Evolutionary conservation across 1,284 basidiomycete genomes (phyloP), one percentile per base, ranked within the genome.

Genomic region (Trichosporon coremiiforme): DNA sequence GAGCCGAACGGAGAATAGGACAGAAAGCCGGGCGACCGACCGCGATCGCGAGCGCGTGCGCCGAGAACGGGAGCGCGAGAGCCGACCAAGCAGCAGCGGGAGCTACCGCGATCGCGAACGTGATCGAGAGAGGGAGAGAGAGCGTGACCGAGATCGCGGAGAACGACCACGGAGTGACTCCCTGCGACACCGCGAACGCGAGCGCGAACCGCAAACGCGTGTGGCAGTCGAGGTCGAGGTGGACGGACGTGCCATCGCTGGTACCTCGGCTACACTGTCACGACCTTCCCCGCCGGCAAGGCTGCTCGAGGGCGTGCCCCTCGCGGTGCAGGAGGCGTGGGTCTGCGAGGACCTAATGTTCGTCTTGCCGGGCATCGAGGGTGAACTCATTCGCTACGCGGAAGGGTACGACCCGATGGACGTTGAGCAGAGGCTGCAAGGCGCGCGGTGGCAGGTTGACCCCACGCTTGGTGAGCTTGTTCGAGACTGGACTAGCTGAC

Each of bases 321-420:
- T 93, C 55, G 92, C 94, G 66, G 87, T 97, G 17, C 95, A 98
- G 79, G 95, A 98, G 81, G 94, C 94, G 0, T 85, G 95, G 77
- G 88, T 98, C 64, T 86, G 97, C 68, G 95, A 98, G 82, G 96
- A 98, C 84, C 84, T 98, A 60, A 84, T 98, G 25, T 95, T 89
- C 78, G 92, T 97, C 3, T 86, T 98, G 22, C 91, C 94, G 88
- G 97, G 96, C 1, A 94, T 98, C 60, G 93, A 97, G 85, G 95
- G 96, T 12, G 89, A 89, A 4, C 89, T 95, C 78, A 91, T 99
- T 76, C 90, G 89, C 0, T 92, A 90, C 74, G 89, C 93, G 70
- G 86, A 90, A 2, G 89, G 90, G 29, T 94, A 93, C 80, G 90
- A 93, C 20, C 88, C 89, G 3, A 89, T 93, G 71, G 93, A 96